Evolutionary conservation across 768 basidiomycete genomes (phyloP), one percentile per base, ranked within the genome.

Genomic region (Amanita pallidorosea): DNA sequence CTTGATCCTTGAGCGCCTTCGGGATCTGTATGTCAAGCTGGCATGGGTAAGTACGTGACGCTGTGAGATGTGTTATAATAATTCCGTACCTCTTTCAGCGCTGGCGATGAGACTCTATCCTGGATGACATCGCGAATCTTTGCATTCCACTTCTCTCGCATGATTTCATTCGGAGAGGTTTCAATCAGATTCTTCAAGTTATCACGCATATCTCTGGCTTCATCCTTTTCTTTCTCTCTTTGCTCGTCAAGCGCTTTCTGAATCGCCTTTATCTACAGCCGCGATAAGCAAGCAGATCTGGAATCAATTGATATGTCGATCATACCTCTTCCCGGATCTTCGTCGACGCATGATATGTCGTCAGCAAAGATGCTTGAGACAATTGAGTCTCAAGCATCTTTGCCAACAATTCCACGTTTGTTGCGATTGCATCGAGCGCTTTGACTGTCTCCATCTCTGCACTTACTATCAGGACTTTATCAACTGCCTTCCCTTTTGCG

Each of bases 261-360:
- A 5, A 76, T 57, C 22, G 61, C 53, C 34, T 68, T 65, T 36
- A 80, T 60, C 79, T 80, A 56, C 45, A 48, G 44, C 43, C 48
- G 6, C 17, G 18, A n/a, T 49, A 37, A 49, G 47, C 22, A 17
- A 33, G 13, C 12, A 11, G 33, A 27, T 13, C 25, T 31, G 8
- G n/a, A 41, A 49, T 9, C 15, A 27, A 29, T 51, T 36, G 54
- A 53, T 51, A 56, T n/a, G n/a, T 48, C 15, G 6, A 15, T 58
- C 68, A 38, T 42, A 76, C 77, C 62, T 77, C 69, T 35, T 72
- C 65, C 4, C 65, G 55, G 1, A 70, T 66, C 52, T 75, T 73
- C 35, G 75, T 65, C 17, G 73, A 71, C 4, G 73, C 67, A 15
- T 70, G 69, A 27, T 78, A 56, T 7, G 66, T 62, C 1, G 72